Evolutionary conservation across 768 basidiomycete genomes (phyloP).

Genomic region (Kwoniella newhampshirensis): DNA sequence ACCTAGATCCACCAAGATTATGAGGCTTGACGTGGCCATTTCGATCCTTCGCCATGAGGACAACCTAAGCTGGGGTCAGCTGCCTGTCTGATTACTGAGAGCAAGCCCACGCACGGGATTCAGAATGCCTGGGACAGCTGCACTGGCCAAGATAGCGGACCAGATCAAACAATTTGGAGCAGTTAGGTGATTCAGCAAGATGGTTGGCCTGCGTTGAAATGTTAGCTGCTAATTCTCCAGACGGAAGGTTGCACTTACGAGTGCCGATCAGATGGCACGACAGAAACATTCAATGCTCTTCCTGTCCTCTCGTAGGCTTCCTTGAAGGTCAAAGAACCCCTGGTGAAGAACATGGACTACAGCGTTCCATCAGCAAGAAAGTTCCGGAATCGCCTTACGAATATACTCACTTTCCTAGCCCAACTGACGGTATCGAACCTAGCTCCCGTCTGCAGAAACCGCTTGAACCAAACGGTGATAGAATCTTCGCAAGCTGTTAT

Average conservation of each 20-base stretch:
- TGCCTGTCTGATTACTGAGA: neutral
- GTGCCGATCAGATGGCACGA: conserved; percentile 84
- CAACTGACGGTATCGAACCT: conserved; percentile 85
- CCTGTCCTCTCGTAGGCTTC: conserved; percentile 94
- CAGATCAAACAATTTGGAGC: conserved; percentile 74
- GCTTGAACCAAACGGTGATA: conserved; percentile 51
- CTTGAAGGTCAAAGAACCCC: conserved; percentile 89
- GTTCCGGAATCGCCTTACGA: neutral
- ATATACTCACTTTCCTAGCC: conserved; percentile 74
- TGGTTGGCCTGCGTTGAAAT: conserved; percentile 69
- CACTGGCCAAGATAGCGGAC: conserved; percentile 68
- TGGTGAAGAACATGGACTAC: conserved; percentile 83
- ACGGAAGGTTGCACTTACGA: conserved; percentile 59
- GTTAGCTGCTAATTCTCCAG: neutral
- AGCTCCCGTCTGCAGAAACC: conserved; percentile 85
- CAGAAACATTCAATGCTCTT: conserved; percentile 87
- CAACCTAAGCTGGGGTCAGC: conserved; percentile 55
- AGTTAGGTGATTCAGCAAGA: conserved; percentile 86
- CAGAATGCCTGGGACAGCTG: conserved; percentile 91
- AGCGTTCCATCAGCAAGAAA: neutral
- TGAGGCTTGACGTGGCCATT: conserved; percentile 80
- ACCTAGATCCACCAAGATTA: conserved; percentile 85
- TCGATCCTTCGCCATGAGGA: conserved; percentile 84
- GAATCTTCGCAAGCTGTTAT: conserved; percentile 65
- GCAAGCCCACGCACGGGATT: conserved; percentile 63